Conservation (phyloP, 129 eudicot genomes). For the Arctium minus region DNA sequence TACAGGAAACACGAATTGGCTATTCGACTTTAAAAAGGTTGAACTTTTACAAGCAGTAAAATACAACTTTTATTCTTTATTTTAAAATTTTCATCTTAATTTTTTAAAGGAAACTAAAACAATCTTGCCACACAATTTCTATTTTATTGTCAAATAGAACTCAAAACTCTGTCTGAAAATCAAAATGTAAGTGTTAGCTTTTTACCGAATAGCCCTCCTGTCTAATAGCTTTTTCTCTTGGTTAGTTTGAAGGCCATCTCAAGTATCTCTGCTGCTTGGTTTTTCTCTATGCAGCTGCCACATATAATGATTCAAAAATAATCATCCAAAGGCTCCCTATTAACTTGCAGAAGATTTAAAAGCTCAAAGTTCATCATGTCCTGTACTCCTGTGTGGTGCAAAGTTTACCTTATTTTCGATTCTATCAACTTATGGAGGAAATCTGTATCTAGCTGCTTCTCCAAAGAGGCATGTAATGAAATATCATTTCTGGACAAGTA, state of each 20-base stretch:
- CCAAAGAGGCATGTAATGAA: neutral
- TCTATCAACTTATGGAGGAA: neutral
- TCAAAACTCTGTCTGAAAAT: neutral
- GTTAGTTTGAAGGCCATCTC: neutral
- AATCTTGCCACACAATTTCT: neutral
- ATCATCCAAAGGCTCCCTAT: conserved; percentile 57
- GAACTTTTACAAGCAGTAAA: neutral
- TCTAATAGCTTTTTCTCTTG: neutral
- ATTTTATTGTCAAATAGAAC: neutral
- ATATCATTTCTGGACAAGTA: neutral
- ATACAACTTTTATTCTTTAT: neutral
- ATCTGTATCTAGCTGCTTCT: neutral
- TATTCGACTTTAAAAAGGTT: neutral
- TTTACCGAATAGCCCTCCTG: neutral
- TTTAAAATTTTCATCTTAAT: neutral
- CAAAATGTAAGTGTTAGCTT: neutral
- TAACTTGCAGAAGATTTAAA: conserved; percentile 55
- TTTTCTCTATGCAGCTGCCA: conserved; percentile 29
- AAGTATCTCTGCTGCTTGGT: neutral
- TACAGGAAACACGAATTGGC: neutral
- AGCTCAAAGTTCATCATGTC: conserved; percentile 35
- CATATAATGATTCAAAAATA: conserved; percentile 56
- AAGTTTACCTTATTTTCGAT: neutral
- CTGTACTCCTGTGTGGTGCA: neutral
- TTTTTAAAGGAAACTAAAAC: neutral